phyloP scores from a whole-genome alignment of 2,329 filamentous ascomycete genomes.

The Colletotrichum sp. region DNA sequence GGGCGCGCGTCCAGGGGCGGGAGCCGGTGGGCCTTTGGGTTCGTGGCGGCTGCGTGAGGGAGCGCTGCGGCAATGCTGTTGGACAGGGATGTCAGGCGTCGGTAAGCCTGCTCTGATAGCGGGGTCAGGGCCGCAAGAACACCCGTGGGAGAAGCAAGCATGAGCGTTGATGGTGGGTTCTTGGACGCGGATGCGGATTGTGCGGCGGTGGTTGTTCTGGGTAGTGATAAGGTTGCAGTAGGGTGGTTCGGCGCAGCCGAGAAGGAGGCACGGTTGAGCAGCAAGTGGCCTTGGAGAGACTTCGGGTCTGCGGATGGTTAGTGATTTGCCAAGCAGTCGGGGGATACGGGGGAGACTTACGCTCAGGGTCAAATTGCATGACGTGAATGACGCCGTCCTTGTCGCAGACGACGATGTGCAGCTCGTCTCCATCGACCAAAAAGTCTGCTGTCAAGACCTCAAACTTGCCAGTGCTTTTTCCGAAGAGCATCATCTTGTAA shows the following conservation, averaged over 20 bases:
- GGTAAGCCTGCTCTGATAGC: slow-evolving; percentile 80
- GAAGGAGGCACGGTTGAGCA: slow-evolving; percentile 89
- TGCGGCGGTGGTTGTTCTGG: slow-evolving; percentile 54
- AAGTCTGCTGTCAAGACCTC: slow-evolving; percentile 87
- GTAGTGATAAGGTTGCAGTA: slow-evolving; percentile 77
- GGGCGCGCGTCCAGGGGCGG: slow-evolving; percentile 47
- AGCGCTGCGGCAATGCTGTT: slow-evolving; percentile 80
- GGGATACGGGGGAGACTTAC: slow-evolving; percentile 55
- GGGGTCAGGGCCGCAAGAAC: slow-evolving; percentile 78
- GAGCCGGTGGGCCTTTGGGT: slow-evolving; percentile 78
- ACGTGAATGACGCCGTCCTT: slow-evolving; percentile 86
- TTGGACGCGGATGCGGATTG: slow-evolving; percentile 25
- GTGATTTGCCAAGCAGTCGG: slow-evolving; percentile 20
- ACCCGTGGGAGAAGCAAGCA: slow-evolving; percentile 79
- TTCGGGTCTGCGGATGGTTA: slow-evolving; percentile 73
- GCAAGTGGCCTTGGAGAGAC: slow-evolving; percentile 84
- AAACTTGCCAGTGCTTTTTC: slow-evolving; percentile 80
- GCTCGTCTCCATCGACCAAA: slow-evolving; percentile 80
- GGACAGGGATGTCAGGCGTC: slow-evolving; percentile 81
- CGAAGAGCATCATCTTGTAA: slow-evolving; percentile 92
- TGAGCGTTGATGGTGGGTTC: slow-evolving; percentile 50
- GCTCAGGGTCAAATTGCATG: slow-evolving; percentile 92
- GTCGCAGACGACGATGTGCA: slow-evolving; percentile 85
- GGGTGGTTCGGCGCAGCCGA: slow-evolving; percentile 81
- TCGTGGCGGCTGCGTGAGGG: slow-evolving; percentile 79